Evolutionary conservation across 345 rosid genomes (phyloP), one percentile per base, ranked within the genome.

Genomic region (Boechera divaricarpa): DNA sequence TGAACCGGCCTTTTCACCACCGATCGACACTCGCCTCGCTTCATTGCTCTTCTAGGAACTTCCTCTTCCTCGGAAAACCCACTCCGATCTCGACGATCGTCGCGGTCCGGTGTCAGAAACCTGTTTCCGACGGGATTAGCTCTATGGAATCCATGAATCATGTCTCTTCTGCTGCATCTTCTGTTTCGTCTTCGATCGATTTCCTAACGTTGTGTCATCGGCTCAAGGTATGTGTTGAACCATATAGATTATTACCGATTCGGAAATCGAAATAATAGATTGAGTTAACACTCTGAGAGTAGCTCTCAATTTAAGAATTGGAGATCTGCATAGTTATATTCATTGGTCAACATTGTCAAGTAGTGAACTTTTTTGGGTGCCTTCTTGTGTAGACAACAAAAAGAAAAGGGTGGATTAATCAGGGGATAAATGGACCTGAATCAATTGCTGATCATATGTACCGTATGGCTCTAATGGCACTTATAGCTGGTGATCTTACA

Each of bases 361-460:
- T 73, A 60, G 60, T 51, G 73, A 70, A 44, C 10, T 24, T 44
- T 62, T 29, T 10, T 63, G 6, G 62, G 26, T 63, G 10, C 12
- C 4, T 47, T 10, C 12, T 33, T 39, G 52, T 45, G 63, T 67
- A 94, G 98, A 90, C 95, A 10, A 94, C 98, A 10, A 94, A 94
- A 81, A 89, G 98, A 75, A 86, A 90, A 72, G 98, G 98, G 57
- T 94, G 98, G 98, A 84, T 94, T 45, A 89, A 89, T 80, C 90
- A 92, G 74, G 98, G 89, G 59, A 86, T 94, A 18, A 83, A 83
- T 58, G 88, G 88, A 73, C 88, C 98, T 55, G 96, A 94, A 75
- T 92, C 98, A 3, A 88, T 94, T 67, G 91, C 97, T 51, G 98
- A 92, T 82, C 98, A 94, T 67, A 94, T 94, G 98, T 89, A 92